A percentile compares a stretch with the other conserved stretches of the same genome.
Conservation (phyloP, 257 asterid species). For the Lycium ferocissimum region DNA sequence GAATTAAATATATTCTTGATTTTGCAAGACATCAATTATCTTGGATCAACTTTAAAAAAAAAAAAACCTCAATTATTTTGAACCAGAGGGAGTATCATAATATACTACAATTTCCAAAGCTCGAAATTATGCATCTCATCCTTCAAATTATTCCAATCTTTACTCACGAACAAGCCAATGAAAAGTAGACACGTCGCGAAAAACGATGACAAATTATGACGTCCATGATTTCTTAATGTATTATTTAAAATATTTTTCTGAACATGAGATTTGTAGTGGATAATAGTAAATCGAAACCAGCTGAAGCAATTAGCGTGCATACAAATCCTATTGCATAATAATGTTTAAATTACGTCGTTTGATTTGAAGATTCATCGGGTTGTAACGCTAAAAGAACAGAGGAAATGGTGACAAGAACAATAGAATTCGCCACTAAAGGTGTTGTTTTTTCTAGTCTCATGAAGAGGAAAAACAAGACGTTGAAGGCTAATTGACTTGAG, state of each 20-base stretch:
- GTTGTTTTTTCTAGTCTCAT: conserved; percentile 49
- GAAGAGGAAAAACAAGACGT: conserved; percentile 51
- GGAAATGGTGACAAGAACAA: conserved; percentile 52
- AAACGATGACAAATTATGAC: conserved; percentile 39
- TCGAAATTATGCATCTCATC: conserved; percentile 46
- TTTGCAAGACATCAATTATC: too few species aligned
- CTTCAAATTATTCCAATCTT: conserved; percentile 47
- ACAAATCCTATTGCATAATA: conserved; percentile 42
- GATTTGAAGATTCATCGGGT: conserved; percentile 30
- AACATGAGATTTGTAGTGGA: conserved; percentile 40
- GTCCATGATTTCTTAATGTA: conserved; percentile 29
- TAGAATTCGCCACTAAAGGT: conserved; percentile 42
- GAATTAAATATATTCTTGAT: too few species aligned
- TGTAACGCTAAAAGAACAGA: conserved; percentile 39
- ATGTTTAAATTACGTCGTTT: background rate
- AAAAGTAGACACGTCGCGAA: conserved; percentile 39
- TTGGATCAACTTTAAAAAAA: too few species aligned
- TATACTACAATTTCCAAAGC: conserved; percentile 41
- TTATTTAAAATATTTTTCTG: conserved; percentile 34
- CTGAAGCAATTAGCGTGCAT: conserved; percentile 47
- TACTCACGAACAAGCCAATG: conserved; percentile 45
- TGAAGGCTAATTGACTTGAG: conserved; percentile 54
- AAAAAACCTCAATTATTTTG: too few species aligned
- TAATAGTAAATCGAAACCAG: conserved; percentile 38
- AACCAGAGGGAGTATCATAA: background rate